Evolutionary conservation across 805 yeast species (phyloP).

Genomic region (Tetrapisispora iriomotensis): DNA sequence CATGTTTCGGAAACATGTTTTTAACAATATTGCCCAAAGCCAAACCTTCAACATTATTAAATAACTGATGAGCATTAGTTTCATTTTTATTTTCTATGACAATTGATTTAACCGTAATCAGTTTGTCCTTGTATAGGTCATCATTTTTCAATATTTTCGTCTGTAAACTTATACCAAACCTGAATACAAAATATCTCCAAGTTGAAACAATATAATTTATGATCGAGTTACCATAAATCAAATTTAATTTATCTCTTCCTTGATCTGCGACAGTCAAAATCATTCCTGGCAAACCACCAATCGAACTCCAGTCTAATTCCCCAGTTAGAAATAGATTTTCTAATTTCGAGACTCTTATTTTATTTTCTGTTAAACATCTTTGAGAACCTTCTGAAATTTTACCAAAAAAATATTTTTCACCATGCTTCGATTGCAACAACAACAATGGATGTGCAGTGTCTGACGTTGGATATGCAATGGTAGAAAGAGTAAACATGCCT

Average conservation of each 20-base stretch:
- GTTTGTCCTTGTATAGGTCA: conserved; percentile 26
- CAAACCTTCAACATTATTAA: conserved; percentile 7
- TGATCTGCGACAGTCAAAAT: conserved; percentile 75
- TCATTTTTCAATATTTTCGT: conserved; percentile 20
- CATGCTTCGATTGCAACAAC: conserved; percentile 34
- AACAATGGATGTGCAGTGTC: conserved; percentile 52
- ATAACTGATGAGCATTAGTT: not conserved
- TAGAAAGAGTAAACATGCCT: conserved; percentile 40
- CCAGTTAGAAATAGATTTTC: conserved; percentile 73
- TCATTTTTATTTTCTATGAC: conserved; percentile 4
- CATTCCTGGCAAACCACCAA: conserved; percentile 90
- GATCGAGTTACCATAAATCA: conserved; percentile 42
- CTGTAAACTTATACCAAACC: conserved; percentile 54
- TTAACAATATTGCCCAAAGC: conserved; percentile 29
- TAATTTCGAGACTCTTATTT: conserved; percentile 46
- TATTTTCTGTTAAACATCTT: conserved; percentile 54
- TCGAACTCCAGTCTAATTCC: conserved; percentile 57
- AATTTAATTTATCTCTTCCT: conserved; percentile 47
- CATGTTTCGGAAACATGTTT: conserved; percentile 50
- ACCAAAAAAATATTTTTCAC: conserved; percentile 55
- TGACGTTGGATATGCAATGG: conserved; percentile 51
- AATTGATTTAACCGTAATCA: conserved; percentile 33
- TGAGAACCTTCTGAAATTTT: conserved; percentile 81
- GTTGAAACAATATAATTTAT: conserved; percentile 55
- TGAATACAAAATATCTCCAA: conserved; percentile 81